Percentiles rank a stretch among this genome's conserved stretches.
These are phyloP conservation scores for Auricularia cornea DNA, from an alignment of 768 basidiomycete species.

Conservation along the genomic window DNA sequence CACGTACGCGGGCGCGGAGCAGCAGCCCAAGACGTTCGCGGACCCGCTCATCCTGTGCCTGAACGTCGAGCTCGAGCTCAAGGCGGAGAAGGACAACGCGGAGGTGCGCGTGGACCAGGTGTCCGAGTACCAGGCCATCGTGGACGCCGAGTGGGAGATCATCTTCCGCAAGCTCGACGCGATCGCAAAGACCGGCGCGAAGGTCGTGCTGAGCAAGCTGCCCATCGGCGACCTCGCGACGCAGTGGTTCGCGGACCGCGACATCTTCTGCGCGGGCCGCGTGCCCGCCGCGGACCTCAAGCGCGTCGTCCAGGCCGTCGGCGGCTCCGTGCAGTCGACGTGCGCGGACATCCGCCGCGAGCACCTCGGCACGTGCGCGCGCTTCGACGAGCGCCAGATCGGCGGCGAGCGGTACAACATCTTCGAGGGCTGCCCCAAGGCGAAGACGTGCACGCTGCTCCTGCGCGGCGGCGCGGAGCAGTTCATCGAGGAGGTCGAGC, in stretches of 20 bases:
- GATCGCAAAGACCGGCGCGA: slow-evolving; percentile 92
- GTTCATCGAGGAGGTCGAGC: slow-evolving; percentile 96
- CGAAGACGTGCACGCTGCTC: slow-evolving; percentile 91
- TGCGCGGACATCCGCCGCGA: slow-evolving; percentile 86
- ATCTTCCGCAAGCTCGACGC: slow-evolving; percentile 96
- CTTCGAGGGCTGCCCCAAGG: slow-evolving; percentile 86
- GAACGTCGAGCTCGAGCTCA: slow-evolving; percentile 96
- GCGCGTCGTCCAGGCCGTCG: slow-evolving; percentile 91
- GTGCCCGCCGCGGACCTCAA: slow-evolving; percentile 85
- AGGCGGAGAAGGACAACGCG: slow-evolving; percentile 99
- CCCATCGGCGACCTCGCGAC: slow-evolving; percentile 98
- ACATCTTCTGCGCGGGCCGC: slow-evolving; percentile 98
- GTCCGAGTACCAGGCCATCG: slow-evolving; percentile 97
- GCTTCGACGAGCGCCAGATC: slow-evolving; percentile 90
- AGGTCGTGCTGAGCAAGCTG: slow-evolving; percentile 94
- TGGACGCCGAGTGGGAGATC: slow-evolving; percentile 99
- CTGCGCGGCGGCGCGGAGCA: slow-evolving; percentile 97
- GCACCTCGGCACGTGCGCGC: slow-evolving; percentile 89
- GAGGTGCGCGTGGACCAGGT: slow-evolving; percentile 96
- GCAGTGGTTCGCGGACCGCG: slow-evolving; percentile 98
- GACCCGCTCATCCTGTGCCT: slow-evolving; percentile 86
- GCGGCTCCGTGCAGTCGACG: slow-evolving; percentile 90
- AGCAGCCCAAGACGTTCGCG: slow-evolving; percentile 90
- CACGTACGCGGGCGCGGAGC: slow-evolving; percentile 97
- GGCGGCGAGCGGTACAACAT: slow-evolving; percentile 96